Base-by-base conservation (phyloP, 2,329 filamentous ascomycete species). In the Pseudogymnoascus sp. region DNA sequence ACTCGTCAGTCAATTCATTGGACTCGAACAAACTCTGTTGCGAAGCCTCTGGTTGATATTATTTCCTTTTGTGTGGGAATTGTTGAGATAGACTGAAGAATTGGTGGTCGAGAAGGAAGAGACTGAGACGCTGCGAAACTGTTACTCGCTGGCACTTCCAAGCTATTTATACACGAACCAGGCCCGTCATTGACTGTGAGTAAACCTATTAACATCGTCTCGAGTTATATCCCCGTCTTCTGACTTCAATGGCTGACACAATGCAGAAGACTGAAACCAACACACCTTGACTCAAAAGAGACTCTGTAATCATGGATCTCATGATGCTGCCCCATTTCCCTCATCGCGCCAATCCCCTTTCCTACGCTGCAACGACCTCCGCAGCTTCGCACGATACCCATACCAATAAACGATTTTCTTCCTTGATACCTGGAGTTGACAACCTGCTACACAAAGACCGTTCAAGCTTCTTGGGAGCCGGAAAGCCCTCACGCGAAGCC, bases 371-470 rank as follows among this genome's bases (percentile, higher is more conserved):
- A 28, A 36, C 57, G 33, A 36, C 47, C 30, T 37, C 33, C 28
- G 57, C 57, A 59, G 30, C 43, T 36, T 61, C 30, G 30, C 47
- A 37, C 47, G 47, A 61, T 59, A 59, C 25, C 14, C 47, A 58
- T 61, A 47, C 58, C 36, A 60, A 53, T 53, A 53, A 53, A 53
- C 60, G 30, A 25, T 6, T 60, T 25, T 36, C 28, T 35, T 59
- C 35, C 18, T 36, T 59, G 14, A 28, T 59, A 38, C 57, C 47
- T 35, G 30, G 37, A 35, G 37, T 43, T 43, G 28, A 59, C 30
- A 37, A 33, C 30, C 20, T 61, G 3, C 33, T 59, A 9, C 57
- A 61, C 59, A 22, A 58, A 53, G 47, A 35, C 47, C 28, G 47
- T 12, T 53, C 47, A 33, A 33, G 15, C n/a, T 33, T 50, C 43